Evolutionary conservation across 495 filamentous ascomycete genomes (phyloP), one percentile per base, ranked within the genome.

Genomic region (Cercophora scortea): DNA sequence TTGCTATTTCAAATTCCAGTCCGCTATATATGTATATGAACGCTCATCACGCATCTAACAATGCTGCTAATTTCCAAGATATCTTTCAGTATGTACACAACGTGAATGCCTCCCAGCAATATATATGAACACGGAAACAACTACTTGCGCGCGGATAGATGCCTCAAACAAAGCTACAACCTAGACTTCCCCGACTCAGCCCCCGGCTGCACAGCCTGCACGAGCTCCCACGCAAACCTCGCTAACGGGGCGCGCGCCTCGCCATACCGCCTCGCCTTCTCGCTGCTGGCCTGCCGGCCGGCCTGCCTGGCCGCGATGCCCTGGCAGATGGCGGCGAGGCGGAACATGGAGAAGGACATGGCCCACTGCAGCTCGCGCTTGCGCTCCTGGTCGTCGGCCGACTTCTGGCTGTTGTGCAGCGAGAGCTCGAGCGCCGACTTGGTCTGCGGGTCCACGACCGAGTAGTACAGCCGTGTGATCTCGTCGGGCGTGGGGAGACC

Each of bases 221-320:
- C 71, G 42, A 86, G 71, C 57, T 78, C 75, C 89, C 89, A 95
- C 3, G 89, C 86, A 48, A 84, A 76, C 64, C 86, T 73, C 6
- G 83, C 89, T 71, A 90, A 80, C 40, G 80, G 79, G 42, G 70
- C 76, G 60, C 85, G 80, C 61, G 78, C 73, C 39, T 71, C 71
- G 8, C 70, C 89, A 67, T 95, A 89, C 40, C 84, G 79, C 47
- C 70, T 75, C 15, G 93, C 93, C 55, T 86, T 77, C 47, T 79
- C 85, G 68, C 89, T 94, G 67, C 90, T 96, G 10, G 93, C 93
- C 79, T 98, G 93, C 38, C 93, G 72, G 39, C 78, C 69, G 41
- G 93, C 93, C 58, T 82, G 83, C 50, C 93, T 75, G 42, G 92
- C 92, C 35, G 89, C 88, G 62, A 98, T 95, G 1, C 93, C 92